Evolutionary conservation across 352 stramenopile genomes (phyloP).

Genomic region (Pythium myriotylum): DNA sequence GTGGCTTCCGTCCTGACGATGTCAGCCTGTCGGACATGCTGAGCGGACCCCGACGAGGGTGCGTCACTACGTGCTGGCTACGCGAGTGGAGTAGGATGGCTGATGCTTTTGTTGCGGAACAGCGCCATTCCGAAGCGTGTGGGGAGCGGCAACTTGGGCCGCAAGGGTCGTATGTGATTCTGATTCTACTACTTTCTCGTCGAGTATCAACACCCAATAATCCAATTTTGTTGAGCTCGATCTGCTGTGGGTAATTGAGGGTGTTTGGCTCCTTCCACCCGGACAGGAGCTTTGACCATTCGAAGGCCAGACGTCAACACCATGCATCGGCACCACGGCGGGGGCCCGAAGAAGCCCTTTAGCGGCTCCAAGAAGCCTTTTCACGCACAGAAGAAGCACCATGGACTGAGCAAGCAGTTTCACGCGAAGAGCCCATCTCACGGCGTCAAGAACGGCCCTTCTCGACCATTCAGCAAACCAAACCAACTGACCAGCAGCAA

Average conservation of each 20-base stretch:
- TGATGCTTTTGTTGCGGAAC: neutral
- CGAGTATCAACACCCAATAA: slow-evolving; percentile 29
- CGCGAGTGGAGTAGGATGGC: neutral
- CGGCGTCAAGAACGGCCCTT: neutral
- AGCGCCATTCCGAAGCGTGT: slow-evolving; percentile 23
- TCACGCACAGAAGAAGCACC: neutral
- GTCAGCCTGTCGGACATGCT: slow-evolving; percentile 48
- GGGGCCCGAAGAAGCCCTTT: slow-evolving; percentile 13
- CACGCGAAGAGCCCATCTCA: slow-evolving; percentile 1
- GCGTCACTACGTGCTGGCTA: slow-evolving; percentile 10
- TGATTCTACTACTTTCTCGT: slow-evolving; percentile 15
- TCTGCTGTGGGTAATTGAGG: neutral
- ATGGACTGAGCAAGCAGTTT: slow-evolving; percentile 7
- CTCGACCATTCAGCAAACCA: neutral
- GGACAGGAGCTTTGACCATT: neutral
- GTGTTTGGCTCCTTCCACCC: neutral
- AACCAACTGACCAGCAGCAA: slow-evolving; percentile 1
- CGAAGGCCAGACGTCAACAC: neutral
- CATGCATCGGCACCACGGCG: slow-evolving; percentile 22
- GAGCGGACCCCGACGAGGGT: slow-evolving; percentile 48
- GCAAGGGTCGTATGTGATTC: slow-evolving; percentile 64
- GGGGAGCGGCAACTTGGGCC: slow-evolving; percentile 43
- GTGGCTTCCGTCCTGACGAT: slow-evolving; percentile 44
- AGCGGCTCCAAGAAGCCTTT: slow-evolving; percentile 15
- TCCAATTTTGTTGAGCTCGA: slow-evolving; percentile 6